Evolutionary conservation across 352 stramenopile species (phyloP), one percentile per base, ranked within the genome.

Genomic region (Phytophthora litchii): DNA sequence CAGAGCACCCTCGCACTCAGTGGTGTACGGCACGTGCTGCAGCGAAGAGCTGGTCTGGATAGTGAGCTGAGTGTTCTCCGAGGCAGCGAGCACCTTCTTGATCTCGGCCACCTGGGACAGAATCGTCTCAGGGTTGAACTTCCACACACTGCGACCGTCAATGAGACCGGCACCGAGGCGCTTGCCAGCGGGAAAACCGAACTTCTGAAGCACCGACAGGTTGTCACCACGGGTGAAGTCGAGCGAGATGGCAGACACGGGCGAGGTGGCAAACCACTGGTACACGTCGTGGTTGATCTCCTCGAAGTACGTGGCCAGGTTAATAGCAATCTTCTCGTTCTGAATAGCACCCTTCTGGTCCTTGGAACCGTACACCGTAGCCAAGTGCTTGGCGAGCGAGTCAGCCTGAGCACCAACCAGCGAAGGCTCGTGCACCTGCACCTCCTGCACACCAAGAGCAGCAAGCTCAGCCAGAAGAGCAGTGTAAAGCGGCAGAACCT

Each of bases 221-320:
- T 89, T 96, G 64, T 96, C 76, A 32, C 88, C 92, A 43, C 92
- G 86, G 19, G 88, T 97, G 62, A 98, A 97, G 74, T 98, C 92
- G 9, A 98, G 77, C 67, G 83, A 96, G 54, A 98, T 70, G 8
- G 86, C 86, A 3, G 74, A 57, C 40, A 97, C 74, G n/a, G 77
- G 77, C 37, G 83, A 85, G 11, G 80, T 64, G 8, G 62, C 67
- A 41, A 96, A 91, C 92, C 92, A 98, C 77, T 96, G 64, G 84
- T 96, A 98, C 55, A 92, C 84, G 17, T 86, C 73, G 54, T 81
- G 52, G 62, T 91, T 78, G 60, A 98, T 86, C 67, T 95, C 92
- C 51, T 97, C 92, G 56, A 97, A 96, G 81, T 93, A 95, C 44
- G 83, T 92, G 46, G 76, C 85, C 19, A 94, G 59, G 70, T 95